Conservation (phyloP, 768 basidiomycete species). For the Boletus fagicola region DNA sequence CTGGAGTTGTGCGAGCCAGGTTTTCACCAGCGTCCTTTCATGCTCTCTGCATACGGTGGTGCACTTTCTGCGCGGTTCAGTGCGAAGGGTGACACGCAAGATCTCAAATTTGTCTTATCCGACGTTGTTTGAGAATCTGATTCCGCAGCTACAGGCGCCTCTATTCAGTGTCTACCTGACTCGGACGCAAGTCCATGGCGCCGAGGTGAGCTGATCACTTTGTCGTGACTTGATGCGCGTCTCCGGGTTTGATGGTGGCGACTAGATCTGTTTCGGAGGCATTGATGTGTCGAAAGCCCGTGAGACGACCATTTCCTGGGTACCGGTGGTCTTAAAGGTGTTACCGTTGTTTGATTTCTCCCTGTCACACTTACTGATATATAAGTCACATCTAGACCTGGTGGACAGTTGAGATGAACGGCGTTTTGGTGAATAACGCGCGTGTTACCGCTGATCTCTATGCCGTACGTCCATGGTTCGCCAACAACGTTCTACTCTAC, state of each 20-base stretch:
- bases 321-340: conserved; percentile 41
- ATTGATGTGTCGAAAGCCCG: conserved; percentile 35
- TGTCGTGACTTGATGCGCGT: background rate
- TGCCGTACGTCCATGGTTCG: conserved; percentile 19
- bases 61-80: conserved; percentile 17
- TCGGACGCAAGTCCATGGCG: conserved; percentile 40
- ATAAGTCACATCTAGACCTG: conserved; percentile 45
- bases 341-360: background rate
- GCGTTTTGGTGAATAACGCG: conserved; percentile 37
- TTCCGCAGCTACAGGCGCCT: conserved; percentile 42
- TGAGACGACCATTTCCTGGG: conserved; percentile 30
- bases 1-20: conserved; percentile 12
- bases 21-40: conserved; percentile 1
- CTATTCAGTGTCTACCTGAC: conserved; percentile 61
- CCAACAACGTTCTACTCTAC: conserved; percentile 2
- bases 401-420: conserved; percentile 55
- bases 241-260: background rate
- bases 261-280: conserved; percentile 29
- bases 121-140: conserved; percentile 67
- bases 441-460: background rate
- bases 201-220: conserved; percentile 40
- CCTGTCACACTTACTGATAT: background rate
- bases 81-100: conserved; percentile 11
- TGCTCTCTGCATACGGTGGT: conserved; percentile 13
- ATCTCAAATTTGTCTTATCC: conserved; percentile 43